Conservation (phyloP, 1,284 basidiomycete genomes). For the Rugiboletus extremiorientalis region DNA sequence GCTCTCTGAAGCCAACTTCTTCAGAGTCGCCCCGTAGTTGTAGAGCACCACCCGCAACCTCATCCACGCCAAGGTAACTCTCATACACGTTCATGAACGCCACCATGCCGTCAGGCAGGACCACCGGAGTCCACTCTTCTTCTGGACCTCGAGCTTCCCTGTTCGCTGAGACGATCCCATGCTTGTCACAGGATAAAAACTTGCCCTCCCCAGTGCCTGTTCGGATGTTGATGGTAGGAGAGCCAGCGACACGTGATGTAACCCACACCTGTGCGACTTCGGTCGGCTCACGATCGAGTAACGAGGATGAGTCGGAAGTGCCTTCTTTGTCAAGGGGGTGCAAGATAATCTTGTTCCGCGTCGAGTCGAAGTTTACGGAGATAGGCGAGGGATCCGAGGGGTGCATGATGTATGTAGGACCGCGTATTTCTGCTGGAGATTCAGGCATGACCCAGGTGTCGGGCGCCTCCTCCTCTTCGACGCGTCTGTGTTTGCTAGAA, state of each 20-base stretch:
- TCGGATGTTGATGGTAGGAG: slow-evolving; percentile 77
- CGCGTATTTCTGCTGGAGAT: slow-evolving; percentile 69
- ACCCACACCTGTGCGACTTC: slow-evolving; percentile 91
- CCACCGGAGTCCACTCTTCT: slow-evolving; percentile 83
- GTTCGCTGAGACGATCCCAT: slow-evolving; percentile 79
- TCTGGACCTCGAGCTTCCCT: slow-evolving; percentile 83
- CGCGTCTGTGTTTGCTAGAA: slow-evolving; percentile 47
- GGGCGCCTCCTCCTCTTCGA: slow-evolving; percentile 60
- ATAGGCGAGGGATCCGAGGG: slow-evolving; percentile 74
- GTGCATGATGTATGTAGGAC: slow-evolving; percentile 80
- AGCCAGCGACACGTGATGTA: slow-evolving; percentile 75
- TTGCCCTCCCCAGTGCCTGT: slow-evolving; percentile 84
- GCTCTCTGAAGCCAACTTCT: slow-evolving; percentile 75
- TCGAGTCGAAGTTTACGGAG: slow-evolving; percentile 76
- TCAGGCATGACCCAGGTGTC: slow-evolving; percentile 82
- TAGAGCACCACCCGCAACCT: slow-evolving; percentile 77
- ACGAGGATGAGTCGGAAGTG: slow-evolving; percentile 38
- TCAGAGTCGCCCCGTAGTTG: slow-evolving; percentile 83
- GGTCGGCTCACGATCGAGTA: slow-evolving; percentile 66
- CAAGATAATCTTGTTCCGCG: slow-evolving; percentile 67
- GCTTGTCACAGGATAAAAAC: slow-evolving; percentile 81
- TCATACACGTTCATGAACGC: slow-evolving; percentile 85
- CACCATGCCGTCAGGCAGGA: slow-evolving; percentile 76
- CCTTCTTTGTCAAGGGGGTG: slow-evolving; percentile 64
- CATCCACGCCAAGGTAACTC: slow-evolving; percentile 79